A percentile compares a stretch with the other conserved stretches of the same genome.
phyloP scores from a whole-genome alignment of 305 asterid species.

The Vinca major region DNA sequence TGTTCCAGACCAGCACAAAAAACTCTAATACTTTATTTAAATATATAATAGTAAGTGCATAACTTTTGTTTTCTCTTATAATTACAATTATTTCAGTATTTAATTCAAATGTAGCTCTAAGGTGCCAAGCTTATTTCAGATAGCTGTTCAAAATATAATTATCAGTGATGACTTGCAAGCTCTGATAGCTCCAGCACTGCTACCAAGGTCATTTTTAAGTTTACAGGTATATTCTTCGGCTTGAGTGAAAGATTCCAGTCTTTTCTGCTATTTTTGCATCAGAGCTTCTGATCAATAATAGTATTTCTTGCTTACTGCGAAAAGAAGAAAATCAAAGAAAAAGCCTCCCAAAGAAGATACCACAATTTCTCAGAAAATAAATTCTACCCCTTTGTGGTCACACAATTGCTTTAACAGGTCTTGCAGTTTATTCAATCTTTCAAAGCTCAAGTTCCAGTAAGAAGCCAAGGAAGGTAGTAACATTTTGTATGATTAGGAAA shows the following conservation, averaged over 20 bases:
- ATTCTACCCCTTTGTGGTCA: constrained; percentile 2
- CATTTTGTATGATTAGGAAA: neutral
- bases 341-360: too few relatives aligned
- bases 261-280: neutral
- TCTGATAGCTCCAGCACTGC: constrained; percentile 70
- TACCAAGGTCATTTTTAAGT: constrained; percentile 73
- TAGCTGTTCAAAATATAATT: constrained; percentile 54
- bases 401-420: constrained; percentile 27
- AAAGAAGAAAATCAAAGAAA: too few relatives aligned
- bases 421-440: constrained; percentile 65
- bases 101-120: neutral
- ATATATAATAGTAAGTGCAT: too few relatives aligned
- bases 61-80: too few relatives aligned
- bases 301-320: too few relatives aligned
- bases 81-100: neutral
- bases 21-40: neutral
- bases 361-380: neutral
- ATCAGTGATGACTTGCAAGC: constrained; percentile 76
- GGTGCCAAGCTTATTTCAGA: constrained; percentile 32
- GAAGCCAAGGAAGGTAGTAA: constrained; percentile 41
- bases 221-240: constrained; percentile 41
- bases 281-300: neutral
- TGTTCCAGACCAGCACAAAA: neutral
- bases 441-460: constrained; percentile 66
- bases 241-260: neutral